Evolutionary conservation across 352 stramenopile genomes (phyloP).

Genomic region (Globisporangium barbulae): DNA sequence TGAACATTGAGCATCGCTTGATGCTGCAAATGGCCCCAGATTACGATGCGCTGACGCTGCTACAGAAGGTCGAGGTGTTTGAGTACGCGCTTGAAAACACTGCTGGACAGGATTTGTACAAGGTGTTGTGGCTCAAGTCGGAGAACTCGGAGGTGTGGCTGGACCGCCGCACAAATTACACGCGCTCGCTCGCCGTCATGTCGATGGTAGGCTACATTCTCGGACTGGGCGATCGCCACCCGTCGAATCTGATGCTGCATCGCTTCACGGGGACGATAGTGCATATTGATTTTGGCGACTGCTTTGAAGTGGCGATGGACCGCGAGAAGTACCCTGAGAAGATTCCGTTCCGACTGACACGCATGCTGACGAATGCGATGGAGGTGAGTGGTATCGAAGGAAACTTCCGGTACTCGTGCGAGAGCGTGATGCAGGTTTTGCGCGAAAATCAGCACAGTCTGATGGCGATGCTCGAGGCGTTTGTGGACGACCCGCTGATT

Average conservation of each 20-base stretch:
- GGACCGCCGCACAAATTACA: conserved; percentile 97
- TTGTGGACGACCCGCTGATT: conserved; percentile 99
- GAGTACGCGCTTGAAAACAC: conserved; percentile 91
- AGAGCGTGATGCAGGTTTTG: conserved; percentile 97
- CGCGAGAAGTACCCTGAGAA: conserved; percentile 99
- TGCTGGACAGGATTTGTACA: conserved; percentile 96
- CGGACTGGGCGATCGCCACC: conserved; percentile 98
- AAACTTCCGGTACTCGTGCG: conserved; percentile 97
- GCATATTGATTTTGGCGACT: conserved; percentile 97
- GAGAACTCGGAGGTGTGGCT: conserved; percentile 99
- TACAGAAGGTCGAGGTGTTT: conserved; percentile 99
- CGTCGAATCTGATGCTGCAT: conserved; percentile 99
- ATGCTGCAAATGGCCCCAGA: conserved; percentile 90
- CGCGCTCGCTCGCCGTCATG: conserved; percentile 97
- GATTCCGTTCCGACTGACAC: conserved; percentile 98
- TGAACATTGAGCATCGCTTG: conserved; percentile 94
- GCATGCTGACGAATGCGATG: conserved; percentile 99
- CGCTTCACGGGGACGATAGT: conserved; percentile 95
- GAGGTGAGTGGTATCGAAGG: conserved; percentile 97
- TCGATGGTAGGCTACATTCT: conserved; percentile 99
- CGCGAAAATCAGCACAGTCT: conserved; percentile 97
- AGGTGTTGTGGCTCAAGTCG: conserved; percentile 95
- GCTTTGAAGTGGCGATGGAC: conserved; percentile 99
- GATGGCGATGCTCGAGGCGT: conserved; percentile 99
- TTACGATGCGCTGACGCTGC: conserved; percentile 95